Evolutionary conservation across 2,329 filamentous ascomycete species (phyloP), one percentile per base, ranked within the genome.

Genomic region (Neoarthrinium moseri): DNA sequence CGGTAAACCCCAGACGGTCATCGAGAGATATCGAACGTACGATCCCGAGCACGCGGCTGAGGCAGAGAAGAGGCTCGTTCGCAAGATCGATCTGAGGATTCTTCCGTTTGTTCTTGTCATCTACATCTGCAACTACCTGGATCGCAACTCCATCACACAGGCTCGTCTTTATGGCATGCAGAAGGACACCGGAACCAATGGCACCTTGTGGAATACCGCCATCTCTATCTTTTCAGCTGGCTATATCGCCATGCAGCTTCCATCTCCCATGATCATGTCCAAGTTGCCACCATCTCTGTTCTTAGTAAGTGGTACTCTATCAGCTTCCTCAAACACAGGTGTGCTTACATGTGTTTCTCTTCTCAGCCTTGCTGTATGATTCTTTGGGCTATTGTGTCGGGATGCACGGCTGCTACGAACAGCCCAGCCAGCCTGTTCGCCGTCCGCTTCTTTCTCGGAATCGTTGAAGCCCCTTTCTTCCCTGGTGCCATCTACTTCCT

Each of bases 41-140:
- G 35, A 38, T n/a, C 7, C 11, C 8, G 11, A 11, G 10, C 37
- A 24, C 21, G 37, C 37, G 10, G 4, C 15, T 10, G 22, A 40
- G 22, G 15, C 29, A 5, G 47, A 46, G 30, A 46, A 29, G 18
- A 20, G 23, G 8, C 26, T 47, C n/a, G 30, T 47, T 10, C 32
- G 39, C 10, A 43, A 33, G n/a, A 43, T 47, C n/a, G 39, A 47
- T 34, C 17, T 24, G 17, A 27, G 39, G 3, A 33, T 47, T 13
- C 18, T 47, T 13, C 45, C 45, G 4, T 36, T 47, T 15, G n/a
- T 34, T 10, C 18, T 47, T 23, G 30, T 36, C 17, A 36, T 47
- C 27, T 69, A 69, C 48, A 68, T 70, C 18, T 50, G 70, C 26
- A 70, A 69, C 50, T 70, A 68, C 33, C 53, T 71, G 43, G 67